Conservation (phyloP, 2,329 filamentous ascomycete genomes). For the Juglanconis juglandina region DNA sequence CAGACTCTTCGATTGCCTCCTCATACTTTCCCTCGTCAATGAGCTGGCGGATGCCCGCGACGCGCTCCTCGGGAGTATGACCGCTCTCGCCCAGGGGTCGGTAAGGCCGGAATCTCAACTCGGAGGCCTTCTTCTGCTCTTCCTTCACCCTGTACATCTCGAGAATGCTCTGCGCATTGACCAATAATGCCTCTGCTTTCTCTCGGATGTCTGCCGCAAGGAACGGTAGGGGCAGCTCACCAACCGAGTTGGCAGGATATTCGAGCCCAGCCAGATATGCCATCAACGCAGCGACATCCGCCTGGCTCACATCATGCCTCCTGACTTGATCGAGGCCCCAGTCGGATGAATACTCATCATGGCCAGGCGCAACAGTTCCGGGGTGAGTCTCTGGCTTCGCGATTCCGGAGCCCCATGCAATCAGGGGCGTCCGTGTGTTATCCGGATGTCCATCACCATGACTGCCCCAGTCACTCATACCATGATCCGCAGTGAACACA, state of each 20-base stretch:
- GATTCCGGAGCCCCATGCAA: slow-evolving; percentile 90
- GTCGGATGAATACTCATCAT: slow-evolving; percentile 87
- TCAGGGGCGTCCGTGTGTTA: slow-evolving; percentile 90
- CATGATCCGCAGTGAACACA: slow-evolving; percentile 95
- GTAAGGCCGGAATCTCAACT: slow-evolving; percentile 77
- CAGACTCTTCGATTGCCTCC: slow-evolving; percentile 75
- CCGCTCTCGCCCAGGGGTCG: slow-evolving; percentile 62
- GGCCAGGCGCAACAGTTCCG: slow-evolving; percentile 65
- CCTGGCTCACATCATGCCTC: slow-evolving; percentile 88
- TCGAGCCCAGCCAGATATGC: slow-evolving; percentile 82
- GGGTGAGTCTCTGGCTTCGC: slow-evolving; percentile 64
- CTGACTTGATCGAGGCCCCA: slow-evolving; percentile 80
- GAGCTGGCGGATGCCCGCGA: slow-evolving; percentile 63
- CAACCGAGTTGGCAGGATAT: slow-evolving; percentile 95
- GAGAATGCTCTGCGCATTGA: slow-evolving; percentile 81
- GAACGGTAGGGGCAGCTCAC: slow-evolving; percentile 82
- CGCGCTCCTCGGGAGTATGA: slow-evolving; percentile 62
- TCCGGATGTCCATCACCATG: slow-evolving; percentile 97
- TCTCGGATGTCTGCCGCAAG: slow-evolving; percentile 67
- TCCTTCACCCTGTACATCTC: slow-evolving; percentile 98
- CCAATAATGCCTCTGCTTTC: slow-evolving; percentile 79
- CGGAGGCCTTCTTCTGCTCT: slow-evolving; percentile 69
- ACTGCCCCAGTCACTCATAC: slow-evolving; percentile 99
- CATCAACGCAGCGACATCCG: slow-evolving; percentile 94
- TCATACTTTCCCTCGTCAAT: slow-evolving; percentile 67